Conservation (phyloP, 768 basidiomycete genomes). For the Daedalea quercina region DNA sequence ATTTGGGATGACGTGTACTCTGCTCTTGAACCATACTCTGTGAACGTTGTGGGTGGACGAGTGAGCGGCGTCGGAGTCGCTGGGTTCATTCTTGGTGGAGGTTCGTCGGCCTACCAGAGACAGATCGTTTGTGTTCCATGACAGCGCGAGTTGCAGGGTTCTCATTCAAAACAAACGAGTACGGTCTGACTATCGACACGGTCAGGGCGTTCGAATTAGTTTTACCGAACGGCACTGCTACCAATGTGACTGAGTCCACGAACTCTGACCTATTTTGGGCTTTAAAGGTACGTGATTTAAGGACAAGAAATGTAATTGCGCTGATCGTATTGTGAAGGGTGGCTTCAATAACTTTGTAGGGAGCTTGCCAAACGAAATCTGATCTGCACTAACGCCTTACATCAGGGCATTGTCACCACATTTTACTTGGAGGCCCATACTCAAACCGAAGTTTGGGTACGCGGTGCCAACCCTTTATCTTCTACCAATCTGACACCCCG, state of each 20-base stretch:
- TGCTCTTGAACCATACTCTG: constrained; percentile 34
- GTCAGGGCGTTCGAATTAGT: constrained; percentile 50
- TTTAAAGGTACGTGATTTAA: constrained; percentile 27
- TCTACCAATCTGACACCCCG: neutral
- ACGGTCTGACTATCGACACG: constrained; percentile 51
- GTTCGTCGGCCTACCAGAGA: constrained; percentile 16
- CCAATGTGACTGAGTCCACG: constrained; percentile 25
- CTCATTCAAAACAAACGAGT: constrained; percentile 57
- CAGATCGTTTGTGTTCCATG: neutral
- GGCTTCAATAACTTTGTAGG: constrained; percentile 55
- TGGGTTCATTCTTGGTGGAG: constrained; percentile 43
- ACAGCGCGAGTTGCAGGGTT: constrained; percentile 37
- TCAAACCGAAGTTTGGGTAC: constrained; percentile 55
- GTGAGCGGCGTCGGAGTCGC: constrained; percentile 38
- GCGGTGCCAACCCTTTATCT: constrained; percentile 7
- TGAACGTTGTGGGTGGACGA: constrained; percentile 52
- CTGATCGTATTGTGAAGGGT: constrained; percentile 31
- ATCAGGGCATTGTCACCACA: constrained; percentile 51
- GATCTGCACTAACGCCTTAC: neutral
- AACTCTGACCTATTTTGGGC: constrained; percentile 36
- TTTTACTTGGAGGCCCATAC: constrained; percentile 49
- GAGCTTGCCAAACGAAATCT: neutral
- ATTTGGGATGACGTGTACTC: constrained; percentile 20
- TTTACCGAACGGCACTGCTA: constrained; percentile 42
- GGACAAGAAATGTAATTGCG: neutral